A percentile compares a stretch with the other conserved stretches of the same genome.
Evolutionary conservation across 257 asterid genomes (phyloP).

Genomic region (Solanum paucissectum): DNA sequence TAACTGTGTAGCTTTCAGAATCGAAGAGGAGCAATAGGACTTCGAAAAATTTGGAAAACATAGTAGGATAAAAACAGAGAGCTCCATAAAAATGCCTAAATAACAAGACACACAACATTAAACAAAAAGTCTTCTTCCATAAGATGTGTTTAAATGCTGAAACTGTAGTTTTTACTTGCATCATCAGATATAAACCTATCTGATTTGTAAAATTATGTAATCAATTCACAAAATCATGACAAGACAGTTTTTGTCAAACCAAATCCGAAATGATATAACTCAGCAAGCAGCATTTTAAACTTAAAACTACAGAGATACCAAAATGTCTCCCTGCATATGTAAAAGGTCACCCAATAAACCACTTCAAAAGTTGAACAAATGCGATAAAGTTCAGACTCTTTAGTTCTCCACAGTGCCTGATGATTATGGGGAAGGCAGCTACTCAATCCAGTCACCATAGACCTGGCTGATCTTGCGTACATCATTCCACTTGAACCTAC

Average conservation of each 20-base stretch:
- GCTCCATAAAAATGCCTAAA: not conserved
- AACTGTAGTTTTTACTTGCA: not conserved
- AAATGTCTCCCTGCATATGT: not conserved
- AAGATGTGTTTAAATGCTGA: not conserved
- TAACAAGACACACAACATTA: not conserved
- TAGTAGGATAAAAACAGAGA: not conserved
- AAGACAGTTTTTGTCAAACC: not conserved
- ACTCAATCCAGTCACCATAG: conserved; percentile 51
- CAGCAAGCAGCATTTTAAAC: not conserved
- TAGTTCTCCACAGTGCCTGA: not conserved
- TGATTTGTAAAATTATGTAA: not conserved
- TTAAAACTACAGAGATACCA: not conserved
- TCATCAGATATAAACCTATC: not conserved
- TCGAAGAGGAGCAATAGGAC: not conserved
- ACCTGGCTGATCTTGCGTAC: conserved; percentile 19
- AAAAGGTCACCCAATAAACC: not conserved
- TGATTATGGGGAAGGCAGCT: not conserved
- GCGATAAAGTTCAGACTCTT: not conserved
- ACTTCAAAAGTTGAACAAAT: not conserved
- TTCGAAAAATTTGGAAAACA: not conserved
- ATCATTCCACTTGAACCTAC: conserved; percentile 4
- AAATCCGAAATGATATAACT: not conserved
- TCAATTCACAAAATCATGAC: not conserved
- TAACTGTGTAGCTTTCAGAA: not conserved
- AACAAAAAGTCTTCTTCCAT: not conserved